Percentiles rank a stretch among this genome's conserved stretches.
These are phyloP conservation scores for Hyphopichia buzzinii DNA, from an alignment of 1,139 yeast genomes.

Conservation along the genomic window DNA sequence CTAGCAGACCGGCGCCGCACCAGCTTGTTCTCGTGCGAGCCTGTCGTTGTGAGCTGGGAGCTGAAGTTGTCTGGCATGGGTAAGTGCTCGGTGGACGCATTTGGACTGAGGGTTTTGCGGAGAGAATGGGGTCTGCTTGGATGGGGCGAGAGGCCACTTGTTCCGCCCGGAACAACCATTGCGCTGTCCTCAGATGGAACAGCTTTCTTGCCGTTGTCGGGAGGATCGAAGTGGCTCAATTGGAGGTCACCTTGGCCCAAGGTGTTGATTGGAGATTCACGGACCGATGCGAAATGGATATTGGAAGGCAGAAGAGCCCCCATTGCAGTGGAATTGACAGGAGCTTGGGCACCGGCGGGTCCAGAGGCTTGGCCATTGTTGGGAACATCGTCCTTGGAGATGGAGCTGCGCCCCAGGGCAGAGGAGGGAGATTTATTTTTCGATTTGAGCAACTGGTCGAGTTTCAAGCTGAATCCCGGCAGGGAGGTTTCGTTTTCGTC, in stretches of 20 bases:
- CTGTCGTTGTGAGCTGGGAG: slow-evolving; percentile 14
- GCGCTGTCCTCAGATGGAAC: slow-evolving; percentile 6
- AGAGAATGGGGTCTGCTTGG: slow-evolving; percentile 2
- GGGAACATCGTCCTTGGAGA: not conserved
- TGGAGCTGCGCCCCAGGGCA: not conserved
- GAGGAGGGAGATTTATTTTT: not conserved
- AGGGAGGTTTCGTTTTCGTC: not conserved
- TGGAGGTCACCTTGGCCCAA: slow-evolving; percentile 73
- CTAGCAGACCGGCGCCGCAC: slow-evolving; percentile 20
- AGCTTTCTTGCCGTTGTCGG: slow-evolving; percentile 6
- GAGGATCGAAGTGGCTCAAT: slow-evolving; percentile 51
- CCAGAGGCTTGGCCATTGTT: no score
- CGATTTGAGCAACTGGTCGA: slow-evolving; percentile 18
- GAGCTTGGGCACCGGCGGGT: slow-evolving; percentile 5
- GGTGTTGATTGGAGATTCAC: slow-evolving; percentile 56
- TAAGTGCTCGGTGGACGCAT: slow-evolving; percentile 18
- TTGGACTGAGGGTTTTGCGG: slow-evolving; percentile 13
- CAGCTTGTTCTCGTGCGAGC: slow-evolving; percentile 16
- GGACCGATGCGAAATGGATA: slow-evolving; percentile 57
- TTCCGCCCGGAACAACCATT: slow-evolving; percentile 13
- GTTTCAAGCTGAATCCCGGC: slow-evolving; percentile 8
- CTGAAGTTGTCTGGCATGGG: slow-evolving; percentile 7
- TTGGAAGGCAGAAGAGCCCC: slow-evolving; percentile 16
- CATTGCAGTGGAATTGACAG: slow-evolving; percentile 1
- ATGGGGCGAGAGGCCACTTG: slow-evolving; percentile 14